phyloP scores from a whole-genome alignment of 306 rosid genomes.

The Castanopsis chinensis region DNA sequence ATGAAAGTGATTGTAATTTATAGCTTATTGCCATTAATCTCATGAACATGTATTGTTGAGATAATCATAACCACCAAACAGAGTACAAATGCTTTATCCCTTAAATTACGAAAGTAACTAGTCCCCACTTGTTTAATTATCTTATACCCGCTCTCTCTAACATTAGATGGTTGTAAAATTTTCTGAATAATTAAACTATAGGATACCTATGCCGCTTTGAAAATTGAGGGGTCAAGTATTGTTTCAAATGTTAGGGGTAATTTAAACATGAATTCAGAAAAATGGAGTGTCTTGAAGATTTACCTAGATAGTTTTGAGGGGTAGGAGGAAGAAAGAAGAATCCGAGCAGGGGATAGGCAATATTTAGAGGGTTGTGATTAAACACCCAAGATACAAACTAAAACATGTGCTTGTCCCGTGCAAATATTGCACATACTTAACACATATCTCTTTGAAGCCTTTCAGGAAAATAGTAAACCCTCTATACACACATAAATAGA shows the following conservation, averaged over 20 bases:
- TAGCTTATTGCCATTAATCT: background rate
- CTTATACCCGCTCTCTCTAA: background rate
- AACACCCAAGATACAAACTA: background rate
- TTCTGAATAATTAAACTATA: background rate
- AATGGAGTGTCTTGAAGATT: background rate
- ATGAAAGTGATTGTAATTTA: background rate
- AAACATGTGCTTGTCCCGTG: conserved; percentile 7
- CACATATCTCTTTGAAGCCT: background rate
- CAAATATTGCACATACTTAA: background rate
- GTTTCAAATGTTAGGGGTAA: background rate
- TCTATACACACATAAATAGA: background rate
- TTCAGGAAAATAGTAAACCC: background rate
- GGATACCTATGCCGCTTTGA: conserved; percentile 10
- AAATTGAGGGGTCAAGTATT: conserved; percentile 1
- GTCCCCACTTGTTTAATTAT: conserved; percentile 1
- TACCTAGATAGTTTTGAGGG: background rate
- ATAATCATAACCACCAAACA: background rate
- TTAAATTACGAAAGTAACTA: background rate
- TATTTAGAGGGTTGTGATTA: conserved; percentile 10
- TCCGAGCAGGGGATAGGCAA: background rate
- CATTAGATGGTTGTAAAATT: background rate
- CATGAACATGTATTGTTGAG: background rate
- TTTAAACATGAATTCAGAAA: background rate
- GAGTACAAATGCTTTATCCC: background rate
- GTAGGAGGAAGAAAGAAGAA: background rate